These are phyloP conservation scores for Aureobasidium vineae DNA, from an alignment of 2,329 filamentous ascomycete genomes.

Conservation along the genomic window DNA sequence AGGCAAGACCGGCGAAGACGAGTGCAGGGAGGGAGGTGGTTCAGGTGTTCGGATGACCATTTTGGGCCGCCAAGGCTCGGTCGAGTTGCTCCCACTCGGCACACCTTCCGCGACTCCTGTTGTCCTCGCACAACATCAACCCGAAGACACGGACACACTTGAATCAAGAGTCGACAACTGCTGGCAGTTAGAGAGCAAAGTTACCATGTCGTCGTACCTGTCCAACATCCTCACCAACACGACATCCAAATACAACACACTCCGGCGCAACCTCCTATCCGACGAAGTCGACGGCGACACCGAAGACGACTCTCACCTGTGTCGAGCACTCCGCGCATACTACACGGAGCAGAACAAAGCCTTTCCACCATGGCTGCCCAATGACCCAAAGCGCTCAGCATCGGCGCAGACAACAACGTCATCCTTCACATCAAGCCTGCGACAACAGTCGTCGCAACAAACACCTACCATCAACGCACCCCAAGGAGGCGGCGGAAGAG, in stretches of 20 bases:
- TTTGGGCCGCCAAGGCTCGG: constrained; percentile 21
- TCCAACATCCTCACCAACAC: constrained; percentile 63
- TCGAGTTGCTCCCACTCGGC: neutral
- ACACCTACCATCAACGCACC: constrained; percentile 35
- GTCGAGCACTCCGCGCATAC: constrained; percentile 87
- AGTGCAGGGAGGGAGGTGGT: neutral
- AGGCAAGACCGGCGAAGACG: constrained; percentile 18
- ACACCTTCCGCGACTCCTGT: neutral
- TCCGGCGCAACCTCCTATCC: constrained; percentile 66
- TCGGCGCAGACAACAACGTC: constrained; percentile 50
- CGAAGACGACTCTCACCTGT: constrained; percentile 91
- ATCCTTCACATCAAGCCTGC: constrained; percentile 53
- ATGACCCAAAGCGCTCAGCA: constrained; percentile 74
- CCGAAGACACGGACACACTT: neutral
- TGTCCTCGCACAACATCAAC: constrained; percentile 16
- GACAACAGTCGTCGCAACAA: constrained; percentile 45
- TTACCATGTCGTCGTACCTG: constrained; percentile 74
- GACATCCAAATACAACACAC: constrained; percentile 57
- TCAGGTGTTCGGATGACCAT: constrained; percentile 8
- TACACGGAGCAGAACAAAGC: constrained; percentile 83
- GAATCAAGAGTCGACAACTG: constrained; percentile 5
- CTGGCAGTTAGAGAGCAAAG: neutral
- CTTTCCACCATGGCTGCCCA: constrained; percentile 83
- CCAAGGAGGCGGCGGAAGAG: constrained; percentile 42
- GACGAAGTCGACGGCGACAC: constrained; percentile 55